Evolutionary conservation across 2,329 filamentous ascomycete genomes (phyloP).

Genomic region (Penicillium aurantiogriseum): DNA sequence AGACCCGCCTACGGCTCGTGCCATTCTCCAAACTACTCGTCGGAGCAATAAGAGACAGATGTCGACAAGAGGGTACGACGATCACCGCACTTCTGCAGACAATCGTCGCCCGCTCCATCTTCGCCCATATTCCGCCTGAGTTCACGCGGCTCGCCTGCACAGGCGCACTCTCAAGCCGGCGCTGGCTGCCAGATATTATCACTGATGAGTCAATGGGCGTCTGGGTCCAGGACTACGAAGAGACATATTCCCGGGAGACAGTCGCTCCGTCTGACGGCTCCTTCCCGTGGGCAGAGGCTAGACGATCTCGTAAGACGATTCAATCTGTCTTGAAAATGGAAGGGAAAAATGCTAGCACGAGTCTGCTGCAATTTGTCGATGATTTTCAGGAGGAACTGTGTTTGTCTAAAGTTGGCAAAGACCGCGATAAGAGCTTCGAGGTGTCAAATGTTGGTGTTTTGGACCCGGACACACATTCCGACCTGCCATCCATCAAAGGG

Average conservation of each 20-base stretch:
- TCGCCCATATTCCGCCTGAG: slow-evolving; percentile 30
- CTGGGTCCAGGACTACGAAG: slow-evolving; percentile 37
- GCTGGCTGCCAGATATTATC: slow-evolving; percentile 36
- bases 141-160: slow-evolving; percentile 34
- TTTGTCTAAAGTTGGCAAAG: slow-evolving; percentile 38
- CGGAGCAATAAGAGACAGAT: slow-evolving; percentile 30
- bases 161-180: slow-evolving; percentile 41
- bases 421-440: slow-evolving; percentile 42
- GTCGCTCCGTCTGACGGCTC: slow-evolving; percentile 6
- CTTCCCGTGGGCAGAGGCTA: slow-evolving; percentile 38
- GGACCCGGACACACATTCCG: slow-evolving; percentile 10
- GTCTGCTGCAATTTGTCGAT: slow-evolving; percentile 43
- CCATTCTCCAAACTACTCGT: slow-evolving; percentile 34
- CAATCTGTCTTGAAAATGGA: slow-evolving; percentile 25
- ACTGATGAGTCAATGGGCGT: slow-evolving; percentile 40
- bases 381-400: slow-evolving; percentile 41
- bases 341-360: slow-evolving; percentile 36
- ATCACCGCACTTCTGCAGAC: slow-evolving; percentile 44
- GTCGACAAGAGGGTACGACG: slow-evolving; percentile 41
- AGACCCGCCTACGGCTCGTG: slow-evolving; percentile 32
- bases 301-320: slow-evolving; percentile 32
- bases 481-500: slow-evolving; percentile 34
- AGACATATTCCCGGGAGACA: slow-evolving; percentile 27
- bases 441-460: slow-evolving; percentile 49
- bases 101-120: slow-evolving; percentile 40